Percentiles rank a stretch among this genome's conserved stretches.
Conservation (phyloP, 805 yeast genomes). For the Lipomyces anomalus region DNA sequence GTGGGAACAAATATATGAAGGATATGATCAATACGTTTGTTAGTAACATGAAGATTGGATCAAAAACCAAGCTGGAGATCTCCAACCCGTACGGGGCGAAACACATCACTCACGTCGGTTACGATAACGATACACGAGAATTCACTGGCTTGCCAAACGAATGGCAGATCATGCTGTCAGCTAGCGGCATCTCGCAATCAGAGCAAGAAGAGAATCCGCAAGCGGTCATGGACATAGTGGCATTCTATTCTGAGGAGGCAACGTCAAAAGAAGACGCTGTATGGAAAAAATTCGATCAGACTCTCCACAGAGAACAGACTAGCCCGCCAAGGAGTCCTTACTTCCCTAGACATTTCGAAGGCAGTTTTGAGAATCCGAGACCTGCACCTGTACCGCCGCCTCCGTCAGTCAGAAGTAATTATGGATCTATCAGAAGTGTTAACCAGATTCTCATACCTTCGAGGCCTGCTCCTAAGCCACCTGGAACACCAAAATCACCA, state of each 20-base stretch:
- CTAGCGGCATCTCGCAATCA: conserved; percentile 68
- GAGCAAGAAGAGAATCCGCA: conserved; percentile 82
- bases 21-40: conserved; percentile 11
- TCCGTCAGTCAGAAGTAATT: background rate
- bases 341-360: conserved; percentile 23
- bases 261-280: conserved; percentile 29
- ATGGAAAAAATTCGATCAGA: conserved; percentile 27
- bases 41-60: conserved; percentile 8
- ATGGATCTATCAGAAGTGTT: background rate
- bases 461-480: conserved; percentile 33
- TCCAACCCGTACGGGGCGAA: conserved; percentile 89
- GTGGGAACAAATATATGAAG: conserved; percentile 7
- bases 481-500: conserved; percentile 6
- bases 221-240: conserved; percentile 79
- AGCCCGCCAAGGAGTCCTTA: conserved; percentile 16
- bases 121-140: conserved; percentile 65
- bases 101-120: conserved; percentile 84
- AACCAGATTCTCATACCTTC: conserved; percentile 21
- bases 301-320: conserved; percentile 10
- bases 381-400: conserved; percentile 27
- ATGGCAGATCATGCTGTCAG: conserved; percentile 70
- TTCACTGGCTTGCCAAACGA: conserved; percentile 76
- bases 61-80: conserved; percentile 39
- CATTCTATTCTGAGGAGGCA: conserved; percentile 47
- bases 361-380: conserved; percentile 26